These are phyloP conservation scores for Daldinia caldariorum DNA, from an alignment of 495 filamentous ascomycete species.

Conservation along the genomic window DNA sequence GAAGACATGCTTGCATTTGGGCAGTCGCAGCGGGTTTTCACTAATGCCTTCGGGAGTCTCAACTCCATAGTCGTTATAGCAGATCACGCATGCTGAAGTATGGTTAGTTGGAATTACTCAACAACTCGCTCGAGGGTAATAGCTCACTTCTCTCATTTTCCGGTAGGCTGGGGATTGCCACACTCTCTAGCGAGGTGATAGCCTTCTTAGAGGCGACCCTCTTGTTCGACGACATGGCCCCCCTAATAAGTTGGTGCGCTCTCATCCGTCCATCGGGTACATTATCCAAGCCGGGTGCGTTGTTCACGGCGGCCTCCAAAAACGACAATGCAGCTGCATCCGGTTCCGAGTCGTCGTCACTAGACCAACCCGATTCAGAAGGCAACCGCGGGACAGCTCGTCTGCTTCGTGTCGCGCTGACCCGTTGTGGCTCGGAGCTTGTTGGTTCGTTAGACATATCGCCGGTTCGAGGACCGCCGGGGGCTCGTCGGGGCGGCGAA, in stretches of 20 bases:
- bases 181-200: conserved; percentile 55
- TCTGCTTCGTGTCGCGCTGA: conserved; percentile 17
- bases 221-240: conserved; percentile 51
- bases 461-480: neutral
- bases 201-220: conserved; percentile 59
- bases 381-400: conserved; percentile 17
- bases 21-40: conserved; percentile 62
- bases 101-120: conserved; percentile 15
- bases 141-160: conserved; percentile 61
- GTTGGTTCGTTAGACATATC: neutral
- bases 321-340: conserved; percentile 30
- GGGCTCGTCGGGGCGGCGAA: conserved; percentile 25
- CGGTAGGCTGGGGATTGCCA: conserved; percentile 54
- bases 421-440: conserved; percentile 19
- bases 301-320: conserved; percentile 25
- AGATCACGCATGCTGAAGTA: conserved; percentile 62
- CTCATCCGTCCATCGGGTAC: conserved; percentile 47
- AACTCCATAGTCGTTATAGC: conserved; percentile 65
- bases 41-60: conserved; percentile 61
- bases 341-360: conserved; percentile 37
- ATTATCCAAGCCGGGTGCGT: conserved; percentile 12
- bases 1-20: conserved; percentile 68
- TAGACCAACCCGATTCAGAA: conserved; percentile 30
- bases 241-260: conserved; percentile 53
- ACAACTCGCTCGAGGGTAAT: neutral